Evolutionary conservation across 345 rosid species (phyloP).

Genomic region (Zanthoxylum bungeanum): DNA sequence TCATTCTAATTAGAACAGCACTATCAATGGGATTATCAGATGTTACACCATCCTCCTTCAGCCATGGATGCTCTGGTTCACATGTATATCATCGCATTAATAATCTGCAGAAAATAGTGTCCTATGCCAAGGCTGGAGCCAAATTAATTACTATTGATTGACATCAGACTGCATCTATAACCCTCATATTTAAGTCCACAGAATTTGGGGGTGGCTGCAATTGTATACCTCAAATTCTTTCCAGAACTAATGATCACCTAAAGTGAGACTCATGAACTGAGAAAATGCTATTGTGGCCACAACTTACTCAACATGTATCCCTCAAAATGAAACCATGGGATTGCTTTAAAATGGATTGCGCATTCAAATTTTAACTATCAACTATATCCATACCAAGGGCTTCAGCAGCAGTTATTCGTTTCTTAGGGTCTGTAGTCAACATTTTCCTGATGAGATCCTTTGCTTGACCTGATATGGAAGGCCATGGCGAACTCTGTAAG

Average conservation of each 20-base stretch:
- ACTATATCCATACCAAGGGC: slow-evolving; percentile 61
- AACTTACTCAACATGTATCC: background rate
- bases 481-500: slow-evolving; percentile 72
- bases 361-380: background rate
- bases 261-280: background rate
- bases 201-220: background rate
- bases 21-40: slow-evolving; percentile 76
- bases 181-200: background rate
- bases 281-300: background rate
- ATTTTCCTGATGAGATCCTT: slow-evolving; percentile 74
- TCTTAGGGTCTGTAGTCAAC: slow-evolving; percentile 67
- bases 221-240: slow-evolving; percentile 2
- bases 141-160: background rate
- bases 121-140: background rate
- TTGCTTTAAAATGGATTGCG: background rate
- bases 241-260: background rate
- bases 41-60: slow-evolving; percentile 48
- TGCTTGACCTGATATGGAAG: slow-evolving; percentile 61
- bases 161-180: background rate
- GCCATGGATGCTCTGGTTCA: slow-evolving; percentile 82
- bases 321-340: background rate
- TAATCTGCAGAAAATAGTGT: background rate
- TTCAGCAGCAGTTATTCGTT: slow-evolving; percentile 64
- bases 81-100: slow-evolving; percentile 3
- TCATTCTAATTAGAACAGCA: slow-evolving; percentile 81